These are phyloP conservation scores for Trichoderma hamatum DNA, from an alignment of 2,329 filamentous ascomycete genomes.

Conservation along the genomic window DNA sequence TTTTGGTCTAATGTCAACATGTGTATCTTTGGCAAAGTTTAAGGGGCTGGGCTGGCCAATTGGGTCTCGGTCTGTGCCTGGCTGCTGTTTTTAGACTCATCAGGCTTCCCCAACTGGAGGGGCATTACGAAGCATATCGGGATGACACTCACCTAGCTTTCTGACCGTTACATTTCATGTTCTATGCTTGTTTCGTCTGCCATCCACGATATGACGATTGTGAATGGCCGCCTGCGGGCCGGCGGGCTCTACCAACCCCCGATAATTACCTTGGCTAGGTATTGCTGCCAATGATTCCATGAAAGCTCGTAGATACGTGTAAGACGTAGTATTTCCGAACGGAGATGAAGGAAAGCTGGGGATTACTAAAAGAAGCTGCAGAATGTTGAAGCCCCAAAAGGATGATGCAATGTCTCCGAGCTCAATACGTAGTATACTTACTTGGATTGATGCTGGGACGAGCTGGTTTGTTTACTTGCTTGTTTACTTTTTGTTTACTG, in stretches of 20 bases:
- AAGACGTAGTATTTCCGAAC: background rate
- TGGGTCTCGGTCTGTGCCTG: background rate
- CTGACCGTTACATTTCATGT: background rate
- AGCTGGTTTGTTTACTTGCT: constrained; percentile 7
- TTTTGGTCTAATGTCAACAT: background rate
- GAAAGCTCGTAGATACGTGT: background rate
- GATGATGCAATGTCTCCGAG: background rate
- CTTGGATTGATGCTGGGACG: background rate
- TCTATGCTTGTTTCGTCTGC: constrained; percentile 6
- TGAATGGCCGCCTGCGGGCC: constrained; percentile 13
- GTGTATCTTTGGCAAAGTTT: background rate
- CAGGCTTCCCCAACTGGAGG: background rate
- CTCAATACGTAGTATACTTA: too few relatives aligned
- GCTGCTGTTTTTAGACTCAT: background rate
- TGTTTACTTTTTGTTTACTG: constrained; percentile 4
- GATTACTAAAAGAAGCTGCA: constrained; percentile 9
- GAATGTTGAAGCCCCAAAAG: constrained; percentile 16
- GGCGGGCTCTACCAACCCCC: constrained; percentile 9
- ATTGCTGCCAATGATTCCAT: background rate
- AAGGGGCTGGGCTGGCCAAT: background rate
- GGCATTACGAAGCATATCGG: background rate
- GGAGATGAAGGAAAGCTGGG: background rate
- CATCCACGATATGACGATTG: background rate
- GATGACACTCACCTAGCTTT: background rate
- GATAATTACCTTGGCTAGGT: background rate